Evolutionary conservation across 2,329 filamentous ascomycete species (phyloP), one percentile per base, ranked within the genome.

Genomic region (Aureobasidium zeae): DNA sequence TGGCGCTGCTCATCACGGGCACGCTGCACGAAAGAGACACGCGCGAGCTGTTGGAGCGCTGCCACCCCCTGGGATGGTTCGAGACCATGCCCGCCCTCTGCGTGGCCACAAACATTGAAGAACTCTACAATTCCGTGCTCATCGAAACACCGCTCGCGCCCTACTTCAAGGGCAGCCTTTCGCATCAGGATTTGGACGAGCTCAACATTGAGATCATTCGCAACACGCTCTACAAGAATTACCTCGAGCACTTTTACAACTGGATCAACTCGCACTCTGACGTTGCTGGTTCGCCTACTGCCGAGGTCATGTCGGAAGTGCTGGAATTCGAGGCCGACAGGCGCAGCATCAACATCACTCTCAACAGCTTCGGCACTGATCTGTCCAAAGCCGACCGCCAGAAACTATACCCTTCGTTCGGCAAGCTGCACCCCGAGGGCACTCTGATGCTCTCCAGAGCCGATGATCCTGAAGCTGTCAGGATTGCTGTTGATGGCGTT

Each of bases 211-310:
- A 98, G 69, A 98, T 98, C 64, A 85, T 98, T 47, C 83, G 93
- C 51, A 98, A 98, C 67, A 98, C 88, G 1, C 73, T 98, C 25
- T 98, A 96, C 74, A 98, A 98, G 76, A 96, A 96, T 72, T 98
- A 98, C 62, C 76, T 98, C 6, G 91, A 98, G 63, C 91, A 96
- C 62, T 98, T 98, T 64, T 79, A 96, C 70, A 76, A 83, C 52
- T 98, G 95, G 63, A 83, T 96, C 66, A 94, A 89, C 67, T 83
- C 81, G 8, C 77, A 94, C 58, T 72, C 87, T 0, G 89, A 94
- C 30, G 83, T 96, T 67, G 73, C 76, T 26, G 85, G 86, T 26
- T 93, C 88, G 5, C 87, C 91, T 1, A 98, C 91, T 0, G 74
- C 86, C 31, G 87, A 94, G 57, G 80, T 95, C 61, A 98, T 98